Conservation (phyloP, 2,329 filamentous ascomycete genomes). For the Verticillium zaregamsianum region DNA sequence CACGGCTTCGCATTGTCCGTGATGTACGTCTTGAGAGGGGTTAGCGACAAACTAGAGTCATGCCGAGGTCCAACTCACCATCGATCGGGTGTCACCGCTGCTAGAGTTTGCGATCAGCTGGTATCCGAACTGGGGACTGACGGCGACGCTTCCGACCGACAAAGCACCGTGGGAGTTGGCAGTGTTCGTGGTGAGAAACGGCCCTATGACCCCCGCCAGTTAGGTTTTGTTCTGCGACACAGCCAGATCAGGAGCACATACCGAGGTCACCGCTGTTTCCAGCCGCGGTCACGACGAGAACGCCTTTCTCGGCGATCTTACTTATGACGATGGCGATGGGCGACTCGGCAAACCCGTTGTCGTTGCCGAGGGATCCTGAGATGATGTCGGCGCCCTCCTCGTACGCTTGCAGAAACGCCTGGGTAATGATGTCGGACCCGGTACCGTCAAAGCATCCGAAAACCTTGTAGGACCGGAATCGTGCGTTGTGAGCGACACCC, state of each 20-base stretch:
- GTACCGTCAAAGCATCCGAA: conserved; percentile 21
- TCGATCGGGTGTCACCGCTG: conserved; percentile 2
- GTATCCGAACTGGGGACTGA: background rate
- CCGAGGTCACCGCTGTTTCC: conserved; percentile 2
- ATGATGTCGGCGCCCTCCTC: conserved; percentile 25
- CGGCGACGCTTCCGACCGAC: conserved; percentile 4
- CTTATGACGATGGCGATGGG: background rate
- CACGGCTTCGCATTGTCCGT: background rate
- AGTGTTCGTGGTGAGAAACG: conserved; percentile 4
- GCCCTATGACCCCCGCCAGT: no score
- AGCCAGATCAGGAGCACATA: background rate
- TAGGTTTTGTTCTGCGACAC: no score
- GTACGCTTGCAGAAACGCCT: conserved; percentile 12
- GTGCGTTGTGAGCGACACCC: conserved; percentile 35
- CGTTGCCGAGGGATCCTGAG: conserved; percentile 20
- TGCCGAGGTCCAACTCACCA: background rate
- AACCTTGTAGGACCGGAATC: conserved; percentile 34
- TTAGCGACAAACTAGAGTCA: background rate
- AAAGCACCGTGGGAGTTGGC: conserved; percentile 1
- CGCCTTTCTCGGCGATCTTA: background rate
- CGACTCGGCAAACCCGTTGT: conserved; percentile 18
- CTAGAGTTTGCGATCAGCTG: background rate
- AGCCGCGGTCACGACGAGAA: conserved; percentile 3
- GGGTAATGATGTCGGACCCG: conserved; percentile 9
- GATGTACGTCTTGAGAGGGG: background rate